A percentile compares a stretch with the other conserved stretches of the same genome.
These are phyloP conservation scores for Leccinum uliginosum DNA, from an alignment of 768 basidiomycete species.

Conservation along the genomic window DNA sequence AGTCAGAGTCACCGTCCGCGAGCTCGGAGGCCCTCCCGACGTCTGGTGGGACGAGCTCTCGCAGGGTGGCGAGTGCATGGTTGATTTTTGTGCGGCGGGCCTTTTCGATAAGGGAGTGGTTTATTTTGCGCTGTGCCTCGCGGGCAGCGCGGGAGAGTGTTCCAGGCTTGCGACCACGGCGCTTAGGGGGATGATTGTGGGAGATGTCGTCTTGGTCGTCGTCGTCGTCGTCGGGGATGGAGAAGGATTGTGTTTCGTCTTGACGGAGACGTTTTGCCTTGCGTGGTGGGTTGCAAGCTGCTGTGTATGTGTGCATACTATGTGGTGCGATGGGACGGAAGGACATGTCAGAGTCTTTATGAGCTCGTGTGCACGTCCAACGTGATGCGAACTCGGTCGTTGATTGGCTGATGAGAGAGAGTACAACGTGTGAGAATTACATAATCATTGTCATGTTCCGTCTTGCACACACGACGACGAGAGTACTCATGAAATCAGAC, in stretches of 20 bases:
- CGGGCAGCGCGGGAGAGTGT: slow-evolving; percentile 70
- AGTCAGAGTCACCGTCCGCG: slow-evolving; percentile 31
- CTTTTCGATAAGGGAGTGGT: slow-evolving; percentile 94
- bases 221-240: slow-evolving; percentile 26
- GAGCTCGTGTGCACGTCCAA: slow-evolving; percentile 24
- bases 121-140: slow-evolving; percentile 85
- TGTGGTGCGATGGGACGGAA: slow-evolving; percentile 25
- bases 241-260: slow-evolving; percentile 10
- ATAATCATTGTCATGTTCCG: slow-evolving; percentile 12
- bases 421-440: slow-evolving; percentile 24
- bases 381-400: neutral
- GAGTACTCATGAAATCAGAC: neutral
- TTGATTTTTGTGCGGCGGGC: slow-evolving; percentile 95
- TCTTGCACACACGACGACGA: neutral
- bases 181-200: slow-evolving; percentile 38
- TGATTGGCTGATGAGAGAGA: slow-evolving; percentile 14
- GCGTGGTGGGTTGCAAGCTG: slow-evolving; percentile 42
- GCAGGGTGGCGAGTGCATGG: slow-evolving; percentile 74
- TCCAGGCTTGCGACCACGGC: slow-evolving; percentile 70
- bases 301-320: slow-evolving; percentile 35
- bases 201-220: slow-evolving; percentile 17
- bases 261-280: slow-evolving; percentile 39
- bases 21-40: slow-evolving; percentile 33
- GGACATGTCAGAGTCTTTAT: slow-evolving; percentile 8
- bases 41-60: slow-evolving; percentile 68